Conservation (phyloP, 2,329 filamentous ascomycete genomes). For the Ceratocystis variospora region DNA sequence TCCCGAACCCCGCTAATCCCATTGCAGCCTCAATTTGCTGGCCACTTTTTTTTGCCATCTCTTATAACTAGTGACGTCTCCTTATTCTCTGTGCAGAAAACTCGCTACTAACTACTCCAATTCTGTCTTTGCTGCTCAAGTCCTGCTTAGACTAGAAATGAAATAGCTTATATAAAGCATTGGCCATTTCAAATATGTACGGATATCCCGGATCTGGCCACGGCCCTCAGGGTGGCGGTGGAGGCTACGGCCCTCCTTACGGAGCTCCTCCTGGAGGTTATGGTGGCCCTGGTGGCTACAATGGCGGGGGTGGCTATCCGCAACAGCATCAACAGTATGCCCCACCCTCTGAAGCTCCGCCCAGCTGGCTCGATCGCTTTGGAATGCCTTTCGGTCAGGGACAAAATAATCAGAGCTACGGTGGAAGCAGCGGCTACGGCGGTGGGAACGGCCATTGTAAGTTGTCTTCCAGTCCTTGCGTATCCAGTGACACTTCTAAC, state of each 20-base stretch:
- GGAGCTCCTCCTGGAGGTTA: conserved; percentile 21
- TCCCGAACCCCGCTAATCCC: not conserved
- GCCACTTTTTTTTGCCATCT: not conserved
- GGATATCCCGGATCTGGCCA: conserved; percentile 20
- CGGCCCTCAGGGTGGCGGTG: conserved; percentile 17
- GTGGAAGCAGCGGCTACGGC: not conserved
- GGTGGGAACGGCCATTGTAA: conserved; percentile 4
- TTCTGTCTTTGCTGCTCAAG: not conserved
- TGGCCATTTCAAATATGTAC: conserved; percentile 14
- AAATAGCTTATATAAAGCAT: not conserved
- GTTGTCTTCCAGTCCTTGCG: not conserved
- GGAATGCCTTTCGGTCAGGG: conserved; percentile 18
- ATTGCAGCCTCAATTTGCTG: not conserved
- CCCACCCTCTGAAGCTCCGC: conserved; percentile 21
- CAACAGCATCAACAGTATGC: conserved; percentile 21
- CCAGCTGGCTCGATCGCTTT: conserved; percentile 20
- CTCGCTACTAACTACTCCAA: no score
- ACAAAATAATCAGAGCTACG: conserved; percentile 4
- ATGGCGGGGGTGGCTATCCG: conserved; percentile 25
- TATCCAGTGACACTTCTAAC: not conserved
- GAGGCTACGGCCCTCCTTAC: conserved; percentile 18
- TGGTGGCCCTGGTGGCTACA: conserved; percentile 21
- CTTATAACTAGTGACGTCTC: not conserved
- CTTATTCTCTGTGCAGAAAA: not conserved
- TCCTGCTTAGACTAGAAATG: not conserved